Evolutionary conservation across 345 rosid species (phyloP), one percentile per base, ranked within the genome.

Genomic region (Eucalyptus cladocalyx): DNA sequence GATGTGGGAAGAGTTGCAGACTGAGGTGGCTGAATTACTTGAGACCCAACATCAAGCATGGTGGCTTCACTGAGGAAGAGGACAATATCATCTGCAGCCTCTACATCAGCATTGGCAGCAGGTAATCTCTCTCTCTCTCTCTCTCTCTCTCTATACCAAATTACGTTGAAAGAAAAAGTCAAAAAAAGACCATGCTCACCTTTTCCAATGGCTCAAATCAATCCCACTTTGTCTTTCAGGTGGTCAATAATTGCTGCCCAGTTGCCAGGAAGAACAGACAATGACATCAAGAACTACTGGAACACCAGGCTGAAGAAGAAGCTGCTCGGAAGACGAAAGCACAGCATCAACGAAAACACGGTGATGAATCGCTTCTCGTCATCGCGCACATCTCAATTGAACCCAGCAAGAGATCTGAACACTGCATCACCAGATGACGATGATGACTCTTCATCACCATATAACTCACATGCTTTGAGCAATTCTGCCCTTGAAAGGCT

Each of bases 231-330:
- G 85, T 30, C 45, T 69, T 89, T 53, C 92, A 98, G 99, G 93
- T 98, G 99, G 99, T 98, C 99, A 26, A 96, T 98, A 92, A 98
- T 98, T 92, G 99, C 99, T 65, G 99, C 99, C 9, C 99, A 98
- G 88, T 92, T 98, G 88, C 99, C 99, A 32, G 99, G 99, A 90
- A 94, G 99, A 90, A 98, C 99, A n/a, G 99, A 98, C 90, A 97
- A 98, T 88, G 99, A 98, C 89, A 95, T 98, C 32, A 98, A 98
- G 91, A 98, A 98, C 90, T 96, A 98, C 89, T 98, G 99, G 99
- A 98, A 98, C 95, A 97, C 99, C 49, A 95, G 96, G 89, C 87
- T 98, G 95, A 98, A 98, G 98, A 98, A 98, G 93, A 98, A 97
- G 87, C 94, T 98, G 28, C 95, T 98, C 0, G 99, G 99, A 87